Conservation (phyloP, 148 eudicot genomes). For the Cornus controversa region DNA sequence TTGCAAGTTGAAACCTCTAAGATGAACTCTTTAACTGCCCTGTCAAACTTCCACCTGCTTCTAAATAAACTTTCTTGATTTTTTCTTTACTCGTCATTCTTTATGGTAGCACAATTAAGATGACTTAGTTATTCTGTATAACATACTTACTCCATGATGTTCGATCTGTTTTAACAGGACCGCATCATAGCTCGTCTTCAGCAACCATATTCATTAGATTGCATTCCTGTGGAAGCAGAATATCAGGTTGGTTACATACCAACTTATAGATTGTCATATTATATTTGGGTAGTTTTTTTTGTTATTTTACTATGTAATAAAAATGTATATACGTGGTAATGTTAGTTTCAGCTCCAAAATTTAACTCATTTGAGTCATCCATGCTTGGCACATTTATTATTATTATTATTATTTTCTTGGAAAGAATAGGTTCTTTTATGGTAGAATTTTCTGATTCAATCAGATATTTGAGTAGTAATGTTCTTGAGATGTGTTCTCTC, state of each 20-base stretch:
- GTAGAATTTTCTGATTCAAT: background rate
- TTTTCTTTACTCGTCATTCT: background rate
- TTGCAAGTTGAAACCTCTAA: background rate
- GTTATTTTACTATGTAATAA: background rate
- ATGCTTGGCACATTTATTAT: background rate
- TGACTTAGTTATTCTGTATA: background rate
- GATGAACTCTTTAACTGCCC: background rate
- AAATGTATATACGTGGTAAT: background rate
- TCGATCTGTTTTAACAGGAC: constrained; percentile 49
- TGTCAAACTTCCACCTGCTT: background rate
- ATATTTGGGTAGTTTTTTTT: background rate
- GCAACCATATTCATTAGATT: constrained; percentile 95
- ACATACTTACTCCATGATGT: background rate
- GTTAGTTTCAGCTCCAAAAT: background rate
- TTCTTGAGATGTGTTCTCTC: background rate
- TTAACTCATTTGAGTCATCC: background rate
- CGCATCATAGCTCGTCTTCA: constrained; percentile 98
- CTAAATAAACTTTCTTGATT: background rate
- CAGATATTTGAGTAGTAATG: background rate
- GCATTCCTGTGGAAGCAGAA: constrained; percentile 99
- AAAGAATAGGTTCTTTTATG: constrained; percentile 4
- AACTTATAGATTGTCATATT: background rate
- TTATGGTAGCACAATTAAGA: background rate
- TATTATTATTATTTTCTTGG: background rate
- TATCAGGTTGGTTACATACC: constrained; percentile 62